These are phyloP conservation scores for Leavenworthia alabamica DNA, from an alignment of 345 rosid species.

Conservation along the genomic window DNA sequence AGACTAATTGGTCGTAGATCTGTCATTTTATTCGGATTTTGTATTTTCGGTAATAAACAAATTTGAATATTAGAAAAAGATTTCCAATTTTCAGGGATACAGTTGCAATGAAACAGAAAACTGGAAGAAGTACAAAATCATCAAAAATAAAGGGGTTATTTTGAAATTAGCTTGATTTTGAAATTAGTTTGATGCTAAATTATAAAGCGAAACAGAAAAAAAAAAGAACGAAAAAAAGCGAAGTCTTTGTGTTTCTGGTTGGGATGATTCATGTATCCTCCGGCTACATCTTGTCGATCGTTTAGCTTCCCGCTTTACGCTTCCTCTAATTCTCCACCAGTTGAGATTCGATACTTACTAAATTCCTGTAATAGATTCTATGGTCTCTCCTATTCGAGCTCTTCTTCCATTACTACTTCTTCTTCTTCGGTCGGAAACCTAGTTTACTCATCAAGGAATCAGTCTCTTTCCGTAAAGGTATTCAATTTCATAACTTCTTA, in stretches of 20 bases:
- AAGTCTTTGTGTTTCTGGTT: constrained; percentile 1
- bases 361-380: constrained; percentile 24
- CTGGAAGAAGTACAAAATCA: not conserved
- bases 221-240: not conserved
- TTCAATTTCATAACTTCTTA: not conserved
- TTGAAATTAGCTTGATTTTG: not conserved
- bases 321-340: constrained; percentile 27
- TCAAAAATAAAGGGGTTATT: not conserved
- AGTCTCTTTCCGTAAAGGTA: constrained; percentile 46
- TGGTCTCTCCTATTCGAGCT: constrained; percentile 21
- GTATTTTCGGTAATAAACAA: no score
- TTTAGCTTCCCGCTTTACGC: constrained; percentile 35
- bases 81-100: not conserved
- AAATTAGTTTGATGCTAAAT: not conserved
- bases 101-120: not conserved
- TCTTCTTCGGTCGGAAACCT: constrained; percentile 7
- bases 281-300: constrained; percentile 34
- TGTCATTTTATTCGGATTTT: no score
- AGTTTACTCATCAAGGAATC: constrained; percentile 27
- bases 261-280: constrained; percentile 45
- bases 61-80: no score
- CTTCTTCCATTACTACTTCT: not conserved
- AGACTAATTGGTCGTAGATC: no score
- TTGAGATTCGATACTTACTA: constrained; percentile 9
- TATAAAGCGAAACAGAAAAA: not conserved